Percentiles rank a stretch among this genome's conserved stretches.
phyloP scores from a whole-genome alignment of 306 rosid species.

The Trifolium fragiferum region DNA sequence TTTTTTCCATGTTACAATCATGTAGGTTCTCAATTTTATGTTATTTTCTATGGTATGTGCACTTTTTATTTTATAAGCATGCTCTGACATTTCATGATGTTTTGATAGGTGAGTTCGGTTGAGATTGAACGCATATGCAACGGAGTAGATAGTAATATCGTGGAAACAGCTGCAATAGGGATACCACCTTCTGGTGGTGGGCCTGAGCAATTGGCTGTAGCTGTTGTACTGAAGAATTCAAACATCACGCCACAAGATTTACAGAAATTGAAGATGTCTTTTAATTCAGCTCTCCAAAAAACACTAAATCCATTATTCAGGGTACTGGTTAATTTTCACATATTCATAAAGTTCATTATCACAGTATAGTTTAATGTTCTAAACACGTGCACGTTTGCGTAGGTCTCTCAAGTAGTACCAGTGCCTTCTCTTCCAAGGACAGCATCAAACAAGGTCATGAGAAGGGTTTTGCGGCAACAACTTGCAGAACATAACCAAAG shows the following conservation, averaged over 20 bases:
- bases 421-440: constrained; percentile 85
- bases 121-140: constrained; percentile 96
- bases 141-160: constrained; percentile 59
- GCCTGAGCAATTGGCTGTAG: constrained; percentile 82
- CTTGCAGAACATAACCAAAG: constrained; percentile 50
- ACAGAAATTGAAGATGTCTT: constrained; percentile 57
- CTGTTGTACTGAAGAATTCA: constrained; percentile 68
- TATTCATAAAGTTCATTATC: constrained; percentile 11
- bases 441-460: constrained; percentile 91
- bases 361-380: not conserved
- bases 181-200: constrained; percentile 87
- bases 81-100: constrained; percentile 29
- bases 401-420: constrained; percentile 78
- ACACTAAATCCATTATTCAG: constrained; percentile 85
- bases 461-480: constrained; percentile 85
- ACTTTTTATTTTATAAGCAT: constrained; percentile 10
- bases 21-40: constrained; percentile 12
- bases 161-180: constrained; percentile 97
- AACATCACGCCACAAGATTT: constrained; percentile 45
- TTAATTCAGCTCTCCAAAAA: constrained; percentile 89
- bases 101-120: constrained; percentile 86
- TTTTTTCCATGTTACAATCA: not conserved
- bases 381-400: constrained; percentile 28
- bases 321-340: constrained; percentile 54
- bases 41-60: not conserved